Conservation (phyloP, 2,329 filamentous ascomycete species). For the Colletotrichum chrysophilum region DNA sequence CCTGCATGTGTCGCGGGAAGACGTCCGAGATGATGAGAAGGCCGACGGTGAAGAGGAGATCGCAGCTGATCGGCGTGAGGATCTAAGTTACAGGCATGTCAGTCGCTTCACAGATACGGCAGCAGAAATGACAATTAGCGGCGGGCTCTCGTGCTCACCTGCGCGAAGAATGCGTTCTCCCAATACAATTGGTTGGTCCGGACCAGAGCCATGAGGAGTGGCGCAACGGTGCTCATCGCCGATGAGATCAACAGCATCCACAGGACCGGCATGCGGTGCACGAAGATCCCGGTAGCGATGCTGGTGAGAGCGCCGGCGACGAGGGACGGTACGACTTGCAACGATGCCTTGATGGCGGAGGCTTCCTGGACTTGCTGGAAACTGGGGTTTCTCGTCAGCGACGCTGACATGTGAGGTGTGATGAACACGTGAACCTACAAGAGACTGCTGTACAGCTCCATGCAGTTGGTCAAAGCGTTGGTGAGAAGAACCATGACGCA, state of each 20-base stretch:
- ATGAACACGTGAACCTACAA: constrained; percentile 34
- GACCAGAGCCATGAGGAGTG: constrained; percentile 52
- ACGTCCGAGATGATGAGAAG: constrained; percentile 58
- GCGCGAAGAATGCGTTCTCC: constrained; percentile 40
- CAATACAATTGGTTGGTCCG: constrained; percentile 48
- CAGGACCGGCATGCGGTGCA: constrained; percentile 35
- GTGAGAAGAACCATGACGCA: constrained; percentile 50
- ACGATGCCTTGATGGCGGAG: constrained; percentile 40
- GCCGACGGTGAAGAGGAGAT: constrained; percentile 60
- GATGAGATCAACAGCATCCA: constrained; percentile 35
- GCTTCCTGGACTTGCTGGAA: constrained; percentile 49
- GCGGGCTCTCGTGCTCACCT: constrained; percentile 19
- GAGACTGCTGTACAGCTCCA: constrained; percentile 46
- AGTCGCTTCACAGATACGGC: constrained; percentile 28
- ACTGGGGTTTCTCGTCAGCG: constrained; percentile 25
- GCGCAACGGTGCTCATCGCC: constrained; percentile 40
- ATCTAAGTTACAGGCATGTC: constrained; percentile 12
- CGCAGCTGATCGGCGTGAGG: constrained; percentile 46
- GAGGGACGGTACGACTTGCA: constrained; percentile 44
- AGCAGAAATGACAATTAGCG: constrained; percentile 3
- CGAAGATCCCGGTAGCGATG: constrained; percentile 37
- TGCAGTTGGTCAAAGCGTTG: constrained; percentile 44
- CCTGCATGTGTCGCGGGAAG: constrained; percentile 58
- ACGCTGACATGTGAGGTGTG: neutral
- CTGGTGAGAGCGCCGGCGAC: constrained; percentile 37